A percentile compares a stretch with the other conserved stretches of the same genome.
These are phyloP conservation scores for Ploettnerulaceae sp. DNA, from an alignment of 2,329 filamentous ascomycete species.

Conservation along the genomic window DNA sequence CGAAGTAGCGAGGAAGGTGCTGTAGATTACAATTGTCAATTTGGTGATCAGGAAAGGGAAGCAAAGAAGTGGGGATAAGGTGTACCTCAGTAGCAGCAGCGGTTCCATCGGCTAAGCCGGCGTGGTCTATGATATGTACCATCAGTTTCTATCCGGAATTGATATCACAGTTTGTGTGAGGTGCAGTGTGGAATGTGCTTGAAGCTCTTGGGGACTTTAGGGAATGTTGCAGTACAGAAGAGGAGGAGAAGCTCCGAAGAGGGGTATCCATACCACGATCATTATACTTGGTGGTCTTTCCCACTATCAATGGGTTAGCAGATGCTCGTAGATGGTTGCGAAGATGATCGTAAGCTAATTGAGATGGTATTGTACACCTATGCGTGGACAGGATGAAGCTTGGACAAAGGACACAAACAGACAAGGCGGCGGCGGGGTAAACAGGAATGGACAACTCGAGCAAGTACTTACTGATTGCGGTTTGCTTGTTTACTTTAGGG, in stretches of 20 bases:
- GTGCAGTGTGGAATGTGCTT: background rate
- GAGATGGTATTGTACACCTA: conserved; percentile 10
- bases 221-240: background rate
- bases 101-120: conserved; percentile 69
- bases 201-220: background rate
- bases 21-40: conserved; percentile 39
- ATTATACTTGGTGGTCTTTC: conserved; percentile 93
- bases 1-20: conserved; percentile 86
- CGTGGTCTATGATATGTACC: conserved; percentile 54
- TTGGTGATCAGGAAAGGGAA: conserved; percentile 4
- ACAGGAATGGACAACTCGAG: conserved; percentile 7
- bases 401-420: conserved; percentile 12
- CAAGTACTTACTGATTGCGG: conserved; percentile 28
- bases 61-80: background rate
- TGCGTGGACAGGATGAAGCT: conserved; percentile 2
- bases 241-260: background rate
- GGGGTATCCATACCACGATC: conserved; percentile 52
- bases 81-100: conserved; percentile 33
- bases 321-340: background rate
- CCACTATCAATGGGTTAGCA: conserved; percentile 59
- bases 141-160: background rate
- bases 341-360: conserved; percentile 8
- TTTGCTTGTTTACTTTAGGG: conserved; percentile 10
- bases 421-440: conserved; percentile 18
- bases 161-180: background rate